Evolutionary conservation across 495 filamentous ascomycete species (phyloP).

Genomic region (Penicillium ochrochloron): DNA sequence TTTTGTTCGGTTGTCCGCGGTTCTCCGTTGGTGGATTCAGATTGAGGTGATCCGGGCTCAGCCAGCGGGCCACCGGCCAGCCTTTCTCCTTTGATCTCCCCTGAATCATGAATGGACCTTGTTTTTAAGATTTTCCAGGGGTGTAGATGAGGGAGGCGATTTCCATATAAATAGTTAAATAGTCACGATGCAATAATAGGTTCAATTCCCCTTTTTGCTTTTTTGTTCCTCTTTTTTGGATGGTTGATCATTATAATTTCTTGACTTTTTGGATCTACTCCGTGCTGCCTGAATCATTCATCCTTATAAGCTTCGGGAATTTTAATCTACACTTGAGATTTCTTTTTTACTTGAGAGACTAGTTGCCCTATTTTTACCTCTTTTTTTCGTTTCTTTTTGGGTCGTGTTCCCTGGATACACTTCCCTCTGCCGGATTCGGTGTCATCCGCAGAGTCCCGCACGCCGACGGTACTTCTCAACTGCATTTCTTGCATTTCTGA

Average conservation of each 20-base stretch:
- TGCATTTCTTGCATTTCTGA: slow-evolving; percentile 20
- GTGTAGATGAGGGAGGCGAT: not conserved
- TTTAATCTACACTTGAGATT: not conserved
- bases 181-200: slow-evolving; percentile 4
- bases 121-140: not conserved
- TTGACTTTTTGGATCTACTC: not conserved
- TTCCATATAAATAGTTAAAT: slow-evolving; percentile 3
- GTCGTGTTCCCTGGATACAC: slow-evolving; percentile 20
- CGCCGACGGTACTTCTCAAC: slow-evolving; percentile 15
- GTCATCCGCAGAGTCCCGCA: slow-evolving; percentile 27
- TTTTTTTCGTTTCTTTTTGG: slow-evolving; percentile 23
- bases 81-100: slow-evolving; percentile 7
- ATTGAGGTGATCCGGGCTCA: not conserved
- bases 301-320: slow-evolving; percentile 1
- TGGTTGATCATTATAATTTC: not conserved
- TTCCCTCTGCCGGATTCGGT: slow-evolving; percentile 33
- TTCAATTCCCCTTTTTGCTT: slow-evolving; percentile 6
- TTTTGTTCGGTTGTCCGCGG: not conserved
- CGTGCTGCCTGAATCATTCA: not conserved
- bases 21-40: not conserved
- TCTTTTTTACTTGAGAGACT: not conserved
- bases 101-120: slow-evolving; percentile 5
- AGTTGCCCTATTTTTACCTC: not conserved
- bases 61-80: not conserved
- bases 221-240: not conserved